phyloP scores from a whole-genome alignment of 2,329 filamentous ascomycete species.

The Fusarium annulatum region DNA sequence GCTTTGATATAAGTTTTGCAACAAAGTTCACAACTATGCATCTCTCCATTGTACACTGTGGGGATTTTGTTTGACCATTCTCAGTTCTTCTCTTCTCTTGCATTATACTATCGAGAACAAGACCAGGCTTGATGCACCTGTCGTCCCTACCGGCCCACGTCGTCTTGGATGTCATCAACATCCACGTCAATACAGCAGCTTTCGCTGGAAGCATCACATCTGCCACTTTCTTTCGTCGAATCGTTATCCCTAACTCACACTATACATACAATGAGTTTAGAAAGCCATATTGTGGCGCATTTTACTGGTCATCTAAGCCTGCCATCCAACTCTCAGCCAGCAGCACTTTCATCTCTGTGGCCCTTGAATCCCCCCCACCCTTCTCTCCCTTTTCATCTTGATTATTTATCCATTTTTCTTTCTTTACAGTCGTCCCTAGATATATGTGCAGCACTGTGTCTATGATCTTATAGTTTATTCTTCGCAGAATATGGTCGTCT shows the following conservation, averaged over 20 bases:
- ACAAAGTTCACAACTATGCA: background rate
- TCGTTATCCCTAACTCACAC: background rate
- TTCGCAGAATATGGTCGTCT: background rate
- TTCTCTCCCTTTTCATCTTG: background rate
- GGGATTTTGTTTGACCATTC: background rate
- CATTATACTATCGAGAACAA: background rate
- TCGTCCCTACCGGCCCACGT: background rate
- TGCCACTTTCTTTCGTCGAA: background rate
- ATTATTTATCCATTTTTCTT: background rate
- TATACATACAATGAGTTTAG: background rate
- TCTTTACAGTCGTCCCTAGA: too few species aligned
- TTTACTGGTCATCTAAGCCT: accelerated
- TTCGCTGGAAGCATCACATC: background rate
- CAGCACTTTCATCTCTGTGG: background rate
- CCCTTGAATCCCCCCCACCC: background rate
- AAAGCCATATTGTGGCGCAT: background rate
- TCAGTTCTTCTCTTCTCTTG: background rate
- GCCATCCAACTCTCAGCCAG: background rate
- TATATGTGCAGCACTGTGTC: too few species aligned
- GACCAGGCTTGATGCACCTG: background rate
- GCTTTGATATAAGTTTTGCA: background rate
- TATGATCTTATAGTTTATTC: too few species aligned
- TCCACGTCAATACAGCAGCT: background rate
- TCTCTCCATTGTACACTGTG: background rate
- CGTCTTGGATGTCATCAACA: background rate